phyloP scores from a whole-genome alignment of 306 rosid genomes.

The Inga oerstediana region DNA sequence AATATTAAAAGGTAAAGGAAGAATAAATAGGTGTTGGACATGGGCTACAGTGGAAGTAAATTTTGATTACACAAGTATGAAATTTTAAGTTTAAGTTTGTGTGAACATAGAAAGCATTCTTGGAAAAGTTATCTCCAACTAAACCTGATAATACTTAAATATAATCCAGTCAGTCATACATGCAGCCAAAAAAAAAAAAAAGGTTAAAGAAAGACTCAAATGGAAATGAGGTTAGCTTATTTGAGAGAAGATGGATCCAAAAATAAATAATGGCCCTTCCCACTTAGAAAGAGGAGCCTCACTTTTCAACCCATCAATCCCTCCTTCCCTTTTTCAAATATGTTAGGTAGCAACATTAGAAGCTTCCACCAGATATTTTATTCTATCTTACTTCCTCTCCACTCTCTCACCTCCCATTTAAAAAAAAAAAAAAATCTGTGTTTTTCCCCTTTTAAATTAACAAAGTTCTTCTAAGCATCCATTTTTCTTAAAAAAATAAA shows the following conservation, averaged over 20 bases:
- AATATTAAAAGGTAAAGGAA: constrained; percentile 21
- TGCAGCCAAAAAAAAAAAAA: too few species aligned
- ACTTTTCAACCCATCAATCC: constrained; percentile 51
- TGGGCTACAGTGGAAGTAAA: not conserved
- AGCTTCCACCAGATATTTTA: constrained; percentile 45
- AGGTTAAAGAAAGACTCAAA: not conserved
- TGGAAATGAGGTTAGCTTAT: constrained; percentile 29
- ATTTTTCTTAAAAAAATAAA: not conserved
- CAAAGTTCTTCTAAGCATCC: not conserved
- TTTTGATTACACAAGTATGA: not conserved
- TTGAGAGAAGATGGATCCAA: constrained; percentile 34
- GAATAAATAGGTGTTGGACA: too few species aligned
- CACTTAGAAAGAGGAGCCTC: constrained; percentile 43
- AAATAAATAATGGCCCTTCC: constrained; percentile 39
- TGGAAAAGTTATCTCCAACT: too few species aligned
- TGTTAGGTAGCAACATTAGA: constrained; percentile 58
- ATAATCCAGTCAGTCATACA: too few species aligned
- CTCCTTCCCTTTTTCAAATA: constrained; percentile 45
- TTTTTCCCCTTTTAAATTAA: too few species aligned
- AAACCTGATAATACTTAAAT: too few species aligned
- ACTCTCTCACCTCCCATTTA: not conserved
- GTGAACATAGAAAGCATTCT: too few species aligned
- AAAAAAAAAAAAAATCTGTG: too few species aligned
- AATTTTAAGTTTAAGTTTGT: too few species aligned
- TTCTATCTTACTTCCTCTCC: not conserved